Evolutionary conservation across 805 yeast genomes (phyloP).

Genomic region (Saccharomycopsis synnaedendra): DNA sequence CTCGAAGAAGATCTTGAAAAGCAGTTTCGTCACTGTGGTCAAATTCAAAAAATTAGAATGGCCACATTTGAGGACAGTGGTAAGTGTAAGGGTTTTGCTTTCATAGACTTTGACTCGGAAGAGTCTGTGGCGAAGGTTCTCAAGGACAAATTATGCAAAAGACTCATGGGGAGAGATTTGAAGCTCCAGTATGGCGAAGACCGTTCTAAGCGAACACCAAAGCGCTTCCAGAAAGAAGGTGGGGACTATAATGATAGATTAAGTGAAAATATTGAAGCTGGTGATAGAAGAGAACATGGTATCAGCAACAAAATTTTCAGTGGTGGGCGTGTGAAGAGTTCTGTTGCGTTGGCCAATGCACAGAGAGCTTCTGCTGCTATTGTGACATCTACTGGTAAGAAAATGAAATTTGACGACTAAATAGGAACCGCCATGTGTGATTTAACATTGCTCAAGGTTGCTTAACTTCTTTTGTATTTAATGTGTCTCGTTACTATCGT

Average conservation of each 20-base stretch:
- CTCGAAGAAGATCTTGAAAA: conserved; percentile 66
- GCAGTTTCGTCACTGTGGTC: conserved; percentile 88
- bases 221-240: conserved; percentile 18
- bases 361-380: conserved; percentile 85
- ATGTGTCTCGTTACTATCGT: too few relatives aligned
- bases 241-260: neutral
- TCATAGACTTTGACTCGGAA: conserved; percentile 73
- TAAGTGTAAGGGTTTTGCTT: conserved; percentile 94
- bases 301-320: conserved; percentile 20
- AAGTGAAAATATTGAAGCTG: neutral
- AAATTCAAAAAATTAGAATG: conserved; percentile 76
- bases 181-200: conserved; percentile 94
- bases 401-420: conserved; percentile 50
- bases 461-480: too few relatives aligned
- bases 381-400: conserved; percentile 85
- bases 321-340: conserved; percentile 52
- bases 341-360: conserved; percentile 79
- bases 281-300: conserved; percentile 1
- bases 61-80: conserved; percentile 97
- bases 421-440: neutral
- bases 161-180: conserved; percentile 59
- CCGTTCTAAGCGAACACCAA: conserved; percentile 66
- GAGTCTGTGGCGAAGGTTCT: conserved; percentile 78
- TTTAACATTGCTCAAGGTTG: too few relatives aligned
- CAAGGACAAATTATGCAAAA: conserved; percentile 54